Evolutionary conservation across 176 grass and related monocot genomes (phyloP).

Genomic region (Carex myosuroides): DNA sequence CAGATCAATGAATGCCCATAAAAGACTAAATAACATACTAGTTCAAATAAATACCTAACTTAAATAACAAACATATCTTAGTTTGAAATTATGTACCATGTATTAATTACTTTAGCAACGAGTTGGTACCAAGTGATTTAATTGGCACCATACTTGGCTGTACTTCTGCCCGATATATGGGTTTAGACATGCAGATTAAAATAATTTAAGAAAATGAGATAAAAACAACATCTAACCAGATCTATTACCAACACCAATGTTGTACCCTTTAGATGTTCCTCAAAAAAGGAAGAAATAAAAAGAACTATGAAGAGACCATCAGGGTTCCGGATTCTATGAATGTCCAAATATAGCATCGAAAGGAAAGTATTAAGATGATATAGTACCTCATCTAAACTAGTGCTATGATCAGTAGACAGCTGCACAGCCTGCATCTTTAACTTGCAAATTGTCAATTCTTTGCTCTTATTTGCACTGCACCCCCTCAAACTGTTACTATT

Average conservation of each 20-base stretch:
- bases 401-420: conserved; percentile 74
- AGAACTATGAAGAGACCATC: background rate
- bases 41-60: background rate
- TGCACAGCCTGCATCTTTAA: conserved; percentile 69
- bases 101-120: background rate
- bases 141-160: background rate
- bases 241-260: background rate
- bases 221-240: background rate
- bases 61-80: background rate
- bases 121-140: background rate
- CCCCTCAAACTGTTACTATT: conserved; percentile 42
- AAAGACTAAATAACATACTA: conserved; percentile 10
- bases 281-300: background rate
- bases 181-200: background rate
- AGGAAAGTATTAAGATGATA: background rate
- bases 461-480: conserved; percentile 45
- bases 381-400: conserved; percentile 72
- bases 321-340: conserved; percentile 8
- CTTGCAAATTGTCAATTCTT: conserved; percentile 64
- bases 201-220: background rate
- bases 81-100: background rate
- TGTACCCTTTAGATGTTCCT: background rate
- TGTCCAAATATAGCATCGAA: background rate
- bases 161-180: background rate
- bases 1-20: background rate